A percentile compares a stretch with the other conserved stretches of the same genome.
phyloP scores from a whole-genome alignment of 2,329 filamentous ascomycete genomes.

The Cladosporium halotolerans region DNA sequence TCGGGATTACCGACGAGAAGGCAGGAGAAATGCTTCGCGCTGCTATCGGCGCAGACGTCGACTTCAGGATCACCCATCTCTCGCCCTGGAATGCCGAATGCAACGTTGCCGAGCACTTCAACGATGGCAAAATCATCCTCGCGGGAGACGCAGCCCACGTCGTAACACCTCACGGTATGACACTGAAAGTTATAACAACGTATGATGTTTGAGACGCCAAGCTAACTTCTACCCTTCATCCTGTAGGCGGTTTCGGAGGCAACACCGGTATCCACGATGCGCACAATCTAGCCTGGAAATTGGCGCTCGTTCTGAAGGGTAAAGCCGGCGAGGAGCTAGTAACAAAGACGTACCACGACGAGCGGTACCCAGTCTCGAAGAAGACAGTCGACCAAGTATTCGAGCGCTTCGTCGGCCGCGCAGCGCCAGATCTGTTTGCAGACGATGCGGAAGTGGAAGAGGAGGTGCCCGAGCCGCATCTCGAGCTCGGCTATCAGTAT shows the following conservation, averaged over 20 bases:
- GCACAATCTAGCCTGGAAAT: slow-evolving; percentile 15
- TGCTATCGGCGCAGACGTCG: slow-evolving; percentile 18
- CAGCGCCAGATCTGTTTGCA: slow-evolving; percentile 12
- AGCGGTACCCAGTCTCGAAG: slow-evolving; percentile 13
- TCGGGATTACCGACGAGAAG: slow-evolving; percentile 15
- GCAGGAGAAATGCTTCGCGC: slow-evolving; percentile 15
- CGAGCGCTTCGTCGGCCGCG: slow-evolving; percentile 11
- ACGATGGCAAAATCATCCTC: slow-evolving; percentile 10
- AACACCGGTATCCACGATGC: slow-evolving; percentile 14
- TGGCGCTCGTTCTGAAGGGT: slow-evolving; percentile 13
- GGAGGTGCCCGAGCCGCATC: slow-evolving; percentile 13
- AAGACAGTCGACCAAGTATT: slow-evolving; percentile 15
- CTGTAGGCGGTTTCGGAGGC: slow-evolving; percentile 26
- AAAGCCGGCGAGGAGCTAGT: slow-evolving; percentile 9
- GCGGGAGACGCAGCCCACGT: slow-evolving; percentile 16
- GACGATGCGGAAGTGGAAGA: slow-evolving; percentile 13
- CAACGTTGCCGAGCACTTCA: slow-evolving; percentile 16
- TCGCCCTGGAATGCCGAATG: slow-evolving; percentile 16
- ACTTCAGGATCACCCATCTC: slow-evolving; percentile 17
- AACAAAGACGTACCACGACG: slow-evolving; percentile 12
- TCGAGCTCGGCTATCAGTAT: slow-evolving; percentile 15
- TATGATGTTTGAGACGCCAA: slow-evolving; percentile 28
- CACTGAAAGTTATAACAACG: background rate
- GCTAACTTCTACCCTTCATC: slow-evolving; percentile 30
- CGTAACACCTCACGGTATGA: slow-evolving; percentile 6